Evolutionary conservation across 768 basidiomycete genomes (phyloP).

Genomic region (Tephrocybe sp.): DNA sequence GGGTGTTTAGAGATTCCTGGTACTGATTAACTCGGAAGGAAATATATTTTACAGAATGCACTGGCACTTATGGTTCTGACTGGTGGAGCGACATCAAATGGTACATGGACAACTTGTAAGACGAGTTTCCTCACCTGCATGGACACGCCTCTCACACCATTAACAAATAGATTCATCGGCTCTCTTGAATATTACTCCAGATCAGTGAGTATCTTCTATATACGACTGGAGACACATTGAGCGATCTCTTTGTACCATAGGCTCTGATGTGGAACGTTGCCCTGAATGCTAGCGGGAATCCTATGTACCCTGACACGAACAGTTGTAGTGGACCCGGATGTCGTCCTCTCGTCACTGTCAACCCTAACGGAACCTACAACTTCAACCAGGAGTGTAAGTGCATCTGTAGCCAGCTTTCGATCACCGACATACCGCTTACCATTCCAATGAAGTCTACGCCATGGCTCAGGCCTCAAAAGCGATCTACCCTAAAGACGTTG

Average conservation of each 20-base stretch:
- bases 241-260: not conserved
- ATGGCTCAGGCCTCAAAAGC: conserved; percentile 79
- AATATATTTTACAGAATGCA: conserved; percentile 60
- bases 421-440: not conserved
- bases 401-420: not conserved
- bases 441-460: conserved; percentile 46
- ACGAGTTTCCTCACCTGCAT: not conserved
- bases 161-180: conserved; percentile 21
- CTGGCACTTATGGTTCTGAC: conserved; percentile 61
- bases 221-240: conserved; percentile 10
- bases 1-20: too few relatives aligned
- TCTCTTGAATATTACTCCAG: conserved; percentile 16
- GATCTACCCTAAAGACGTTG: conserved; percentile 61
- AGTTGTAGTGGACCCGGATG: conserved; percentile 65
- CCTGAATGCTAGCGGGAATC: conserved; percentile 58
- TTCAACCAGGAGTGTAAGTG: conserved; percentile 72
- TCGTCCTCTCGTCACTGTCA: conserved; percentile 64
- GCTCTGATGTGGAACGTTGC: conserved; percentile 75
- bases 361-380: conserved; percentile 57
- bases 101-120: conserved; percentile 24
- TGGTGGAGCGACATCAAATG: conserved; percentile 80
- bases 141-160: not conserved
- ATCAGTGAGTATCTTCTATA: conserved; percentile 10
- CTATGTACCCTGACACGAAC: conserved; percentile 59
- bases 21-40: conserved; percentile 22